Conservation (phyloP, 768 basidiomycete species). For the Boletus pseudopeckii region DNA sequence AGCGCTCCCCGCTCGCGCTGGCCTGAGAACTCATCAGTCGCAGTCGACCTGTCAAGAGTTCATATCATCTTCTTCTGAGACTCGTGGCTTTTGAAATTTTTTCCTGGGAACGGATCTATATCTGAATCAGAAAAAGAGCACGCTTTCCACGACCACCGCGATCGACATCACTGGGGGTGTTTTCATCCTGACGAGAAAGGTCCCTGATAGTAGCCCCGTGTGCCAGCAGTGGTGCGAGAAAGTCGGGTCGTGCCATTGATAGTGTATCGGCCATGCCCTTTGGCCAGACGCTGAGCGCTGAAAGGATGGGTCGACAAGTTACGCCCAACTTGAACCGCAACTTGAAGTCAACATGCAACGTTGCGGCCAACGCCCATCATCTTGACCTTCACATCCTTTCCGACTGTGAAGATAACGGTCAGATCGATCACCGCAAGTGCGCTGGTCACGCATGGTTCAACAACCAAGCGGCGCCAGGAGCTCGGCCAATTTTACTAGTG, state of each 20-base stretch:
- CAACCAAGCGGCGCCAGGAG: constrained; percentile 1
- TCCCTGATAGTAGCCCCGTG: background rate
- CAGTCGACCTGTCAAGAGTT: background rate
- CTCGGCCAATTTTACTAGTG: constrained; percentile 1
- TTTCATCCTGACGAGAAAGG: background rate
- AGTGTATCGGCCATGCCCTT: constrained; percentile 19
- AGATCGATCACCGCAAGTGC: constrained; percentile 6
- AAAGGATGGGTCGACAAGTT: constrained; percentile 9
- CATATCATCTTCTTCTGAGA: background rate
- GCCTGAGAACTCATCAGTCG: background rate
- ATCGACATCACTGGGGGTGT: constrained; percentile 8
- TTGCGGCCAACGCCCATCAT: constrained; percentile 5
- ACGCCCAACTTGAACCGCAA: constrained; percentile 10
- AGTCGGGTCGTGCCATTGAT: constrained; percentile 4
- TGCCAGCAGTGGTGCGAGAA: constrained; percentile 4
- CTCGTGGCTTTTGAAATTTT: constrained; percentile 4
- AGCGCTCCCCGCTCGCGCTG: background rate
- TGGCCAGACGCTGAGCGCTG: background rate
- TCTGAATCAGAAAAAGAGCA: background rate
- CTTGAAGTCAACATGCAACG: constrained; percentile 2
- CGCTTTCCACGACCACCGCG: constrained; percentile 7
- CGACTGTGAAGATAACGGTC: background rate
- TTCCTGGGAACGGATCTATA: constrained; percentile 15
- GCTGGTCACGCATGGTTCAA: constrained; percentile 1
- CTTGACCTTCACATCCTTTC: background rate